Conservation (phyloP, 192 early-diverging fungal genomes). For the Lobosporangium transversale region DNA sequence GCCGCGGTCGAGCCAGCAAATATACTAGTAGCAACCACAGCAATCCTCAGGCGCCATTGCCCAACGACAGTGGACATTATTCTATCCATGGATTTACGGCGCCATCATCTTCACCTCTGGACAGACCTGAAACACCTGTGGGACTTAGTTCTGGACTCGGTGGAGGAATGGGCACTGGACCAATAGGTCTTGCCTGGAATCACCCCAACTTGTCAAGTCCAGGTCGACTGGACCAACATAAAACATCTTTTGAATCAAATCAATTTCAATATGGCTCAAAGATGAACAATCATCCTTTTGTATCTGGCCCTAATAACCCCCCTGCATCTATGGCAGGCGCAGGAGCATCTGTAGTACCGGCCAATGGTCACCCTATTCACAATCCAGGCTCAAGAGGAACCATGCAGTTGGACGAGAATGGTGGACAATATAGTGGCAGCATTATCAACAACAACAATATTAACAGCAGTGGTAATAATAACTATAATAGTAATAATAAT, state of each 20-base stretch:
- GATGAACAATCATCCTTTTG: background rate
- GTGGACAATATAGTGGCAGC: background rate
- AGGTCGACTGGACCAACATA: constrained; percentile 31
- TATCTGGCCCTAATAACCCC: background rate
- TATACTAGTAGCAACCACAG: background rate
- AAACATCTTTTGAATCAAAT: constrained; percentile 33
- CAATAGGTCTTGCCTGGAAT: constrained; percentile 19
- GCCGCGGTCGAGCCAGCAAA: constrained; percentile 3
- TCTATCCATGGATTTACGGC: constrained; percentile 40
- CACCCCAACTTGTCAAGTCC: constrained; percentile 46
- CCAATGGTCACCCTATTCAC: too few relatives aligned
- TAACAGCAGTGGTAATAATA: constrained; percentile 5
- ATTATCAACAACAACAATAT: constrained; percentile 7
- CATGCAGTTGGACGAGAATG: background rate
- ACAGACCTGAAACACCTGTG: constrained; percentile 11
- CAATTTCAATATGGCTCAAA: constrained; percentile 29
- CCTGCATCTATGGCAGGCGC: background rate
- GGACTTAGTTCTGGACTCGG: background rate
- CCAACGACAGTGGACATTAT: constrained; percentile 49
- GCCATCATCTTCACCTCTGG: constrained; percentile 9
- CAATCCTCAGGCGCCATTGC: constrained; percentile 7
- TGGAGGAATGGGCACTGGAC: background rate
- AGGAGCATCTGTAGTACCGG: constrained; percentile 7
- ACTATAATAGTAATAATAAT: background rate
- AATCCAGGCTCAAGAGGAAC: constrained; percentile 15